Evolutionary conservation across 116 monocot species (phyloP).

Genomic region (Phalaenopsis hybrid): DNA sequence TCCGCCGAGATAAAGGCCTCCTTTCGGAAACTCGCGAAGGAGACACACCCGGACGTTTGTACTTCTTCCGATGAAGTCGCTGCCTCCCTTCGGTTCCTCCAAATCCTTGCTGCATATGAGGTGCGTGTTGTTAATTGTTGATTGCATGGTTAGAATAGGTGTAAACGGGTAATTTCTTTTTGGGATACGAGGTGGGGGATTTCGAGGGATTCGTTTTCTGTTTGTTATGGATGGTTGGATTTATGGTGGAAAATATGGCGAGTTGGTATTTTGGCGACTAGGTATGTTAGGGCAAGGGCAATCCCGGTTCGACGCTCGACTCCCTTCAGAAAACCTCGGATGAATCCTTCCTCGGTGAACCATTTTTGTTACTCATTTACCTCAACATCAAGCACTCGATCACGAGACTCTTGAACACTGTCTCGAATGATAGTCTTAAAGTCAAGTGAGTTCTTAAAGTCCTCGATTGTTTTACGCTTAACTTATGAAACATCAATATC

Average conservation of each 20-base stretch:
- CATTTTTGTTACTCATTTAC: too few relatives aligned
- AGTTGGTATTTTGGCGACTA: background rate
- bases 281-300: background rate
- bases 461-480: too few relatives aligned
- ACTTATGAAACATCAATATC: too few relatives aligned
- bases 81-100: conserved; percentile 57
- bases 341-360: too few relatives aligned
- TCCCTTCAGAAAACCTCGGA: too few relatives aligned
- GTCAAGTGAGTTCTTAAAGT: too few relatives aligned
- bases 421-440: too few relatives aligned
- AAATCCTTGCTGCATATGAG: conserved; percentile 88
- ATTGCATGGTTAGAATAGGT: background rate
- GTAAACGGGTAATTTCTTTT: background rate
- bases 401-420: too few relatives aligned
- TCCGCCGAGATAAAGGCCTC: conserved; percentile 72
- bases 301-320: too few relatives aligned
- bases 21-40: conserved; percentile 78
- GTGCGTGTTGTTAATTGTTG: conserved; percentile 14
- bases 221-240: background rate
- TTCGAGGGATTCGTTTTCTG: background rate
- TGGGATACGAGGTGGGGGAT: background rate
- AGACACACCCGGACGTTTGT: conserved; percentile 72
- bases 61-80: conserved; percentile 11
- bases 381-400: too few relatives aligned
- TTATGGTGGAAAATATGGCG: background rate